Evolutionary conservation across 176 grass and related monocot species (phyloP), one percentile per base, ranked within the genome.

Genomic region (Canna indica): DNA sequence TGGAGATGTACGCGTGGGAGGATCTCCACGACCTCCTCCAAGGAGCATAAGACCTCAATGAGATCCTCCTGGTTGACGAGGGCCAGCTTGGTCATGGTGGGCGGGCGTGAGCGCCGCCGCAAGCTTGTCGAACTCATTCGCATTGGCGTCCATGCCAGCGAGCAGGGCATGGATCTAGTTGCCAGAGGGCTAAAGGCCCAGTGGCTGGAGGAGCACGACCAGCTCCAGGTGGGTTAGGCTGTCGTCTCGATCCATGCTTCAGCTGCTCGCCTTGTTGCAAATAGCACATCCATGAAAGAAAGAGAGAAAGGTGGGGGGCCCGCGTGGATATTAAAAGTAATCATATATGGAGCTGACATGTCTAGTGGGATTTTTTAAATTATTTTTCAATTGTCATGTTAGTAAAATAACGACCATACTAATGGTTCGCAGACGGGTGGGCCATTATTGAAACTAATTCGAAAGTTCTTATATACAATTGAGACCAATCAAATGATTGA

Each of bases 21-120:
- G 95, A 99, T 46, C 69, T 29, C 53, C 69, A 7, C 69, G 69
- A 29, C 69, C 89, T 97, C 32, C 80, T 71, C 69, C 46, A 71
- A 71, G 46, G 46, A 50, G 46, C 47, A 29, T 45, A 71, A 71
- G 46, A 71, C 69, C 16, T 71, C 46, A 11, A 52, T 45, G 29
- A 71, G 69, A 45, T 52, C 46, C 31, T 71, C 26, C 47, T 53
- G 69, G 69, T 53, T 8, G 69, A 71, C 9, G 16, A 71, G 28
- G 45, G 47, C 69, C 29, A 53, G 29, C 6, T 53, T 46, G 17
- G 46, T 52, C 69, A 71, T 71, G 29, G n/a, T n/a, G n/a, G n/a
- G 41, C 45, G 17, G 69, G 69, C 14, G 47, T 30, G 46, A 71
- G 45, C 29, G 46, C 69, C 8, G 28, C 47, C 29, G 47, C 69